These are phyloP conservation scores for Extremus antarcticus DNA, from an alignment of 495 filamentous ascomycete genomes.

Conservation along the genomic window DNA sequence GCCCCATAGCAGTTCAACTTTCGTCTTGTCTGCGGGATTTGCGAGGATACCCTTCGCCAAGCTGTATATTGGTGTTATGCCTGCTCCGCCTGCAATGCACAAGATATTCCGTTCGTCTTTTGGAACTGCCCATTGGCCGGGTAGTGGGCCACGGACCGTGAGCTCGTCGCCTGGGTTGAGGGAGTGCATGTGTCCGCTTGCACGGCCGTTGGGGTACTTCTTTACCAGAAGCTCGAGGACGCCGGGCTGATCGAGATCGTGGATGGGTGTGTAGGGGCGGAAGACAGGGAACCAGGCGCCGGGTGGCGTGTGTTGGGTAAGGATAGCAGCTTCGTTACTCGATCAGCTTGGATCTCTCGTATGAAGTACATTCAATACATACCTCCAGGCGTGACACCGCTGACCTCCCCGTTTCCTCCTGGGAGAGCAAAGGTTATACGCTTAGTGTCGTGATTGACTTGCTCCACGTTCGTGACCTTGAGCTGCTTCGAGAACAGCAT, in stretches of 20 bases:
- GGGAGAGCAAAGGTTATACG: constrained; percentile 17
- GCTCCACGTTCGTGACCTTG: constrained; percentile 9
- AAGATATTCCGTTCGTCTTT: constrained; percentile 36
- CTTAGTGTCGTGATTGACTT: constrained; percentile 21
- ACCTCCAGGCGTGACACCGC: constrained; percentile 11
- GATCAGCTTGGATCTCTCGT: too few relatives aligned
- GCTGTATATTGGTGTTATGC: constrained; percentile 49
- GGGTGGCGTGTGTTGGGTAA: constrained; percentile 16
- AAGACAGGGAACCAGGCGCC: constrained; percentile 17
- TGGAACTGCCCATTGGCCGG: constrained; percentile 47
- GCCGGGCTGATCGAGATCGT: constrained; percentile 22
- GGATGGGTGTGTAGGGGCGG: constrained; percentile 32
- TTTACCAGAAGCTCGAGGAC: constrained; percentile 44
- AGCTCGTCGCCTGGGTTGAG: constrained; percentile 49
- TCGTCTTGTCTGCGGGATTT: constrained; percentile 37
- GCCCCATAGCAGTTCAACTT: constrained; percentile 39
- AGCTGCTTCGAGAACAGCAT: constrained; percentile 16
- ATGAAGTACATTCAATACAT: not conserved
- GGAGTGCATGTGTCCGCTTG: constrained; percentile 50
- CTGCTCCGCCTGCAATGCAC: constrained; percentile 44
- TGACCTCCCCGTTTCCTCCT: constrained; percentile 9
- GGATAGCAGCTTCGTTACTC: constrained; percentile 22
- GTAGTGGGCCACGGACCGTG: constrained; percentile 41
- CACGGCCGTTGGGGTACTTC: constrained; percentile 52
- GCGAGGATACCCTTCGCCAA: constrained; percentile 43